phyloP scores from a whole-genome alignment of 2,329 filamentous ascomycete species.

The Aspergillus ochraceus region DNA sequence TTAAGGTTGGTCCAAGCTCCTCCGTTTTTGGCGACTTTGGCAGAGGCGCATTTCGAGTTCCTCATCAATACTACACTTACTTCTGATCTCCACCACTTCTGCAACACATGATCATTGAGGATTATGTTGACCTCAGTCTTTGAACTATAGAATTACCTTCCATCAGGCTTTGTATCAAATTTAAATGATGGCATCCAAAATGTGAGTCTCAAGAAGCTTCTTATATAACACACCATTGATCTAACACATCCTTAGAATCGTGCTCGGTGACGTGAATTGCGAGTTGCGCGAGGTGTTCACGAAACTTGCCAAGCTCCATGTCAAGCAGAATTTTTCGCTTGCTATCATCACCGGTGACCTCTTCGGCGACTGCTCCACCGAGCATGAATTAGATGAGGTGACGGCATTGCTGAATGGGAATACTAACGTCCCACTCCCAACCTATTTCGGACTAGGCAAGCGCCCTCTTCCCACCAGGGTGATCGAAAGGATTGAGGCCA shows the following conservation, averaged over 20 bases:
- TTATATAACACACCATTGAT: background rate
- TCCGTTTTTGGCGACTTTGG: slow-evolving; percentile 18
- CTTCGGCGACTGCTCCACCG: slow-evolving; percentile 58
- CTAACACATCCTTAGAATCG: slow-evolving; percentile 52
- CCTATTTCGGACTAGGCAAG: slow-evolving; percentile 84
- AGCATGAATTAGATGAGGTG: slow-evolving; percentile 59
- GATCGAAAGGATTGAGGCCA: slow-evolving; percentile 69
- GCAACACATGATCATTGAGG: slow-evolving; percentile 3
- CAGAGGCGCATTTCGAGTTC: background rate
- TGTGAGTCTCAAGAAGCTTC: slow-evolving; percentile 43
- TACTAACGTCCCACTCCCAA: slow-evolving; percentile 74
- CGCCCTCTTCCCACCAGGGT: slow-evolving; percentile 70
- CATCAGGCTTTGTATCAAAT: background rate
- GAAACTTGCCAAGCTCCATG: slow-evolving; percentile 77
- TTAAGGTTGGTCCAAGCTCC: slow-evolving; percentile 35
- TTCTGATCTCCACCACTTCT: background rate
- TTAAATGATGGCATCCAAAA: slow-evolving; percentile 55
- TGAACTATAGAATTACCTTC: slow-evolving; percentile 10
- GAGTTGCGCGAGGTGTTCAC: slow-evolving; percentile 72
- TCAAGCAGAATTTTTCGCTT: slow-evolving; percentile 85
- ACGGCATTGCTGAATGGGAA: slow-evolving; percentile 69
- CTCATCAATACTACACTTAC: background rate
- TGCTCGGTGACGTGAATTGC: slow-evolving; percentile 81
- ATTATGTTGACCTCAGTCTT: background rate
- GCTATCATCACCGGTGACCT: slow-evolving; percentile 83